Base-by-base conservation (phyloP, 23 red algal genomes). In the Gracilaria vermiculophylla region DNA sequence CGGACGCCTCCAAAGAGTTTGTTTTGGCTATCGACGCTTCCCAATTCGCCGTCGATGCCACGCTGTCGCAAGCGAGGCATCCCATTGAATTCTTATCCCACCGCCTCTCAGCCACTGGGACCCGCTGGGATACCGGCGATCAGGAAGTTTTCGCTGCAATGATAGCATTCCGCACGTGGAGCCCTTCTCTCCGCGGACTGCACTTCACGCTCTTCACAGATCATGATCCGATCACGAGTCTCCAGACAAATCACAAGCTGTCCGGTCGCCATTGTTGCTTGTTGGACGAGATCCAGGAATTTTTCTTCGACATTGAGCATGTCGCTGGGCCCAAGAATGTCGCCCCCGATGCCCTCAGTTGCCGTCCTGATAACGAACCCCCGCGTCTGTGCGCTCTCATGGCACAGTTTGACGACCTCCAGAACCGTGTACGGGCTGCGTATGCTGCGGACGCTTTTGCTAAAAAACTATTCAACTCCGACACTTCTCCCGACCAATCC, bases 181-280 rank as follows among this genome's bases (percentile, higher is more conserved):
- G 60, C 35, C 50, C 60, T 4, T 69, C 69, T 48, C 80, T 85
- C 16, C 36, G 49, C 35, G 55, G 61, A 17, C 23, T 32, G n/a
- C 13, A 20, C 29, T 69, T 71, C 41, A 50, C 53, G n/a, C 40
- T 85, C 14, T 6, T 43, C 4, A 85, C 80, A 4, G 58, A 85
- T 48, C 80, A 85, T 50, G 80, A 85, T 34, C 80, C 83, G 34
- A 69, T 86, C 52, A 40, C 16, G 3, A 73, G 73, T 42, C 81
- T 86, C 1, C 60, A 86, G 45, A 53, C 81, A 21, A 86, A 86
- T 15, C 5, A 62, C 12, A 69, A 54, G 47, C 81, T 72, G 5
- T 37, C 62, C 62, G 37, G 62, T 15, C 3, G 81, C 47, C 81
- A 86, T 14, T 74, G 42, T 36, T 39, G 81, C 20, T 86, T 62